A percentile compares a stretch with the other conserved stretches of the same genome.
These are phyloP conservation scores for Ceratobasidium papillatum DNA, from an alignment of 1,284 basidiomycete species.

Conservation along the genomic window DNA sequence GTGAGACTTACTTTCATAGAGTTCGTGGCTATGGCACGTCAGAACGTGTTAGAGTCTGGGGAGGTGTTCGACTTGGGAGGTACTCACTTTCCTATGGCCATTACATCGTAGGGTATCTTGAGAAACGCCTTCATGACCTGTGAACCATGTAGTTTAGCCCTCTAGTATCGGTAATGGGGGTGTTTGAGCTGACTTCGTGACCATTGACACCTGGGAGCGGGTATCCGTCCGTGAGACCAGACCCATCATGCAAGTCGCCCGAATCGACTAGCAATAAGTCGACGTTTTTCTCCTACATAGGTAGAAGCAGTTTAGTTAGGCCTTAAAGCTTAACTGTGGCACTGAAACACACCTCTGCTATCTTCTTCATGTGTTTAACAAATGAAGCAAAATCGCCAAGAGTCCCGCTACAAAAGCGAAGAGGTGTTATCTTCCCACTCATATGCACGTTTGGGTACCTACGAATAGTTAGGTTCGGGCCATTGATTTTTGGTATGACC, in stretches of 20 bases:
- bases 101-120: slow-evolving; percentile 30
- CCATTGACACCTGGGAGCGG: slow-evolving; percentile 32
- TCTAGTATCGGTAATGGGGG: neutral
- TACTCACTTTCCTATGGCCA: slow-evolving; percentile 40
- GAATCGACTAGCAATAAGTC: slow-evolving; percentile 30
- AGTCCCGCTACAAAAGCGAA: slow-evolving; percentile 14
- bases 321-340: neutral
- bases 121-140: slow-evolving; percentile 32
- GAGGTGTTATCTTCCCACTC: neutral
- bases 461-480: slow-evolving; percentile 40
- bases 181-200: slow-evolving; percentile 6
- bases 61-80: neutral
- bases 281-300: slow-evolving; percentile 23
- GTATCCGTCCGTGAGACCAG: slow-evolving; percentile 38
- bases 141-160: too few species aligned
- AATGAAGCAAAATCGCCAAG: slow-evolving; percentile 35
- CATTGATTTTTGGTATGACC: slow-evolving; percentile 35
- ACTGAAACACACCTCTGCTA: slow-evolving; percentile 22
- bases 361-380: slow-evolving; percentile 32
- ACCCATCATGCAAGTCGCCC: slow-evolving; percentile 36
- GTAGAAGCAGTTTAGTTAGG: neutral
- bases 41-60: neutral
- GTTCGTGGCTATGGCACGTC: slow-evolving; percentile 13
- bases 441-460: neutral
- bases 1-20: slow-evolving; percentile 11